Evolutionary conservation across 805 yeast species (phyloP), one percentile per base, ranked within the genome.

Genomic region (Teunomyces lycoperdinae): DNA sequence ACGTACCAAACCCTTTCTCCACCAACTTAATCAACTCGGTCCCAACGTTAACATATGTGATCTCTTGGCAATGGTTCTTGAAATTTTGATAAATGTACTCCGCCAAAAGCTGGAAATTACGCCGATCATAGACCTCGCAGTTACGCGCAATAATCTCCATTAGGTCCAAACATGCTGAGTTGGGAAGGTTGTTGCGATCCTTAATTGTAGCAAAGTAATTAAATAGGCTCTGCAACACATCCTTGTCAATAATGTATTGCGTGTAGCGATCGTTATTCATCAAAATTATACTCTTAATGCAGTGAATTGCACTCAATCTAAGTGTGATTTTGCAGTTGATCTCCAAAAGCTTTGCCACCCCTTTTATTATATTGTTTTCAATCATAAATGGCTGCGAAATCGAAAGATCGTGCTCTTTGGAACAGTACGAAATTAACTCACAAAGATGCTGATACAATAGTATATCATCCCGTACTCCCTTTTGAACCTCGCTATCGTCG

Each of bases 161-260:
- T 17, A 91, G 70, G 60, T 87, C 90, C 41, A 89, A 70, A 52
- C 92, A 78, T 5, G 91, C 78, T 0, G 97, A 89, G 58, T 82
- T 86, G 2, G 86, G 76, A 50, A 90, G 66, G 58, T 84, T 86
- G 60, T 87, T 82, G 33, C 67, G 65, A 28, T 71, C 65, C 5
- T 76, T 69, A 8, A 80, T 77, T 10, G 70, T 75, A 17, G 70
- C 65, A 51, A 87, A 71, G 43, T 81, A 68, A 1, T 63, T 58
- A 48, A 87, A 74, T 30, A 84, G 71, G 16, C 72, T 67, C 3
- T 66, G 71, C 45, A 84, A 70, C 4, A 84, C 61, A 42, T 81
- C 76, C 47, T 81, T 70, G 11, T 80, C 71, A 13, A 86, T 72
- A 44, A 91, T 74, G 51, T 79, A 77, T 26, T 79, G 62, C 16